phyloP scores from a whole-genome alignment of 306 rosid species.

The Lathyrus oleraceus region DNA sequence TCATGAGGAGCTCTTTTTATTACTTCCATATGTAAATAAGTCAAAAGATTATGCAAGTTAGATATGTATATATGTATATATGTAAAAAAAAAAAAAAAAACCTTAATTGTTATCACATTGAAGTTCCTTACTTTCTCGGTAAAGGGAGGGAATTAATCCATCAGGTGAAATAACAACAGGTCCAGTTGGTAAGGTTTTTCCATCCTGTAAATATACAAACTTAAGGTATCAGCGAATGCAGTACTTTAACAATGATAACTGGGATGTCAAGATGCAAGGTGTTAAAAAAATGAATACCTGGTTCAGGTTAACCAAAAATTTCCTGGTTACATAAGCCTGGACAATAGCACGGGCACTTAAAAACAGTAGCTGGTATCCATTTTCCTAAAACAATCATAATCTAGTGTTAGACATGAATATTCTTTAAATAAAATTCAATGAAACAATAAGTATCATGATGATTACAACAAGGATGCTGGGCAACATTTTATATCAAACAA shows the following conservation, averaged over 20 bases:
- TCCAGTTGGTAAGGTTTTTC: slow-evolving; percentile 81
- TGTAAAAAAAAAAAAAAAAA: slow-evolving; percentile 17
- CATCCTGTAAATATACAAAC: slow-evolving; percentile 62
- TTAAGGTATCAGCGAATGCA: slow-evolving; percentile 15
- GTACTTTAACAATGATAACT: slow-evolving; percentile 22
- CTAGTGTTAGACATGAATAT: slow-evolving; percentile 35
- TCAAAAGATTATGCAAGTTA: slow-evolving; percentile 38
- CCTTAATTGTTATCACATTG: neutral
- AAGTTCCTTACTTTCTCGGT: slow-evolving; percentile 69
- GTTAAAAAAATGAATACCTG: slow-evolving; percentile 51
- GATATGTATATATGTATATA: neutral
- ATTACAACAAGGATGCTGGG: slow-evolving; percentile 19
- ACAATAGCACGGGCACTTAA: slow-evolving; percentile 98
- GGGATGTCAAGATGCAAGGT: slow-evolving; percentile 21
- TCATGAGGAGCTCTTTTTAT: slow-evolving; percentile 98
- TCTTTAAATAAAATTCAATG: slow-evolving; percentile 22
- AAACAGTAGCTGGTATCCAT: slow-evolving; percentile 96
- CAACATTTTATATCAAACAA: neutral
- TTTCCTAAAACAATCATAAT: slow-evolving; percentile 59
- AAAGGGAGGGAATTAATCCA: slow-evolving; percentile 86
- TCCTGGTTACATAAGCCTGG: slow-evolving; percentile 92
- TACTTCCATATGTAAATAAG: slow-evolving; percentile 53
- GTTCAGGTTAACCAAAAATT: slow-evolving; percentile 69
- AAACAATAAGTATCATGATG: neutral
- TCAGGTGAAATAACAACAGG: slow-evolving; percentile 97